A percentile compares a stretch with the other conserved stretches of the same genome.
phyloP scores from a whole-genome alignment of 768 basidiomycete genomes.

The Epithele typhae region DNA sequence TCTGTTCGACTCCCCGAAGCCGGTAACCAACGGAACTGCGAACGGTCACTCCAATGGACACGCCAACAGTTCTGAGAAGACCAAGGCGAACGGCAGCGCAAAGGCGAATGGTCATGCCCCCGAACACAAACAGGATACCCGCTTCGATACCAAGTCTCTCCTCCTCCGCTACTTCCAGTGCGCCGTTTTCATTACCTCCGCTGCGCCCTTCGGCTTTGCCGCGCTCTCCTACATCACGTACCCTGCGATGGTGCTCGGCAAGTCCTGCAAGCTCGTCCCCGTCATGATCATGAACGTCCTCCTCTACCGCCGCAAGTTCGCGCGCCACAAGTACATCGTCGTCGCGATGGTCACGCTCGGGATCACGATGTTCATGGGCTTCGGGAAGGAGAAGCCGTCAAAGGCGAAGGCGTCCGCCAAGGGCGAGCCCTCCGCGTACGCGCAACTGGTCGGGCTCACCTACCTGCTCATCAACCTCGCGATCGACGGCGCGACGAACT shows the following conservation, averaged over 20 bases:
- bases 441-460: conserved; percentile 63
- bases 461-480: conserved; percentile 84
- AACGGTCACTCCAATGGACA: conserved; percentile 21
- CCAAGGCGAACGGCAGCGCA: conserved; percentile 20
- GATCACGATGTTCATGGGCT: conserved; percentile 92
- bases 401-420: conserved; percentile 28
- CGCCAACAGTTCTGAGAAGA: too few species aligned
- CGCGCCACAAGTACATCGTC: conserved; percentile 92
- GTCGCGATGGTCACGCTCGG: conserved; percentile 89
- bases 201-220: conserved; percentile 95
- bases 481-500: conserved; percentile 91
- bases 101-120: conserved; percentile 24
- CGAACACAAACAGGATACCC: conserved; percentile 25
- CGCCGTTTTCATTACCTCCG: conserved; percentile 81
- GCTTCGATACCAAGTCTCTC: conserved; percentile 38
- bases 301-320: conserved; percentile 89
- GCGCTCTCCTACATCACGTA: conserved; percentile 94
- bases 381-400: conserved; percentile 56
- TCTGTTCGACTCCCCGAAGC: conserved; percentile 35
- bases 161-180: conserved; percentile 78
- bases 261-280: conserved; percentile 98
- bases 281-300: conserved; percentile 98
- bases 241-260: conserved; percentile 97
- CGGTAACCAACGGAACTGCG: conserved; percentile 28
- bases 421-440: conserved; percentile 40